These are phyloP conservation scores for Hibiscus tridactylites DNA, from an alignment of 345 rosid species.

Conservation along the genomic window DNA sequence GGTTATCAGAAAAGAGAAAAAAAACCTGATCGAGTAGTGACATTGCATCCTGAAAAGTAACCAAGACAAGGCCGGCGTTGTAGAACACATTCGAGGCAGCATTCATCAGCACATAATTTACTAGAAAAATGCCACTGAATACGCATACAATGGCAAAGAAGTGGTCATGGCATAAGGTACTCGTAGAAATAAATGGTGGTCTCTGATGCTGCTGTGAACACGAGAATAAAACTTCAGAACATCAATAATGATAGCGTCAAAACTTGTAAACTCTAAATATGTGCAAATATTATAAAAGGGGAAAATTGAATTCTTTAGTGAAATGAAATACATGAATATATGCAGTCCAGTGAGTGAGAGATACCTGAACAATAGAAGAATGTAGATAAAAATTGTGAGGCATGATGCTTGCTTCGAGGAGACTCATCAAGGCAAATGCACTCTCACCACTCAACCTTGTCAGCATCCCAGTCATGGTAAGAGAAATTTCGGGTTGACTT, in stretches of 20 bases:
- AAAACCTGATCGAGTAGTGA: slow-evolving; percentile 86
- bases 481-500: slow-evolving; percentile 73
- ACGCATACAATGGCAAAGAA: slow-evolving; percentile 58
- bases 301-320: neutral
- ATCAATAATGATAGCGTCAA: neutral
- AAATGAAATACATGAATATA: neutral
- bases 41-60: slow-evolving; percentile 86
- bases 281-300: neutral
- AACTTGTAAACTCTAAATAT: neutral
- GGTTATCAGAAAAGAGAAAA: slow-evolving; percentile 10
- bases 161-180: slow-evolving; percentile 60
- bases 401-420: slow-evolving; percentile 92
- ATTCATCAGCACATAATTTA: slow-evolving; percentile 65
- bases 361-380: slow-evolving; percentile 80
- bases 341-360: neutral
- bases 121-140: slow-evolving; percentile 69
- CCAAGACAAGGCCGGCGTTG: slow-evolving; percentile 59
- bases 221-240: slow-evolving; percentile 12
- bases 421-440: slow-evolving; percentile 76
- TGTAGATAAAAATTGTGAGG: slow-evolving; percentile 98
- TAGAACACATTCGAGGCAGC: slow-evolving; percentile 80
- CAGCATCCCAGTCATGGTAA: slow-evolving; percentile 47
- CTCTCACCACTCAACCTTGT: slow-evolving; percentile 66
- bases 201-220: slow-evolving; percentile 48
- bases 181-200: slow-evolving; percentile 38